Evolutionary conservation across 768 basidiomycete species (phyloP).

Genomic region (Cyclocybe aegerita): DNA sequence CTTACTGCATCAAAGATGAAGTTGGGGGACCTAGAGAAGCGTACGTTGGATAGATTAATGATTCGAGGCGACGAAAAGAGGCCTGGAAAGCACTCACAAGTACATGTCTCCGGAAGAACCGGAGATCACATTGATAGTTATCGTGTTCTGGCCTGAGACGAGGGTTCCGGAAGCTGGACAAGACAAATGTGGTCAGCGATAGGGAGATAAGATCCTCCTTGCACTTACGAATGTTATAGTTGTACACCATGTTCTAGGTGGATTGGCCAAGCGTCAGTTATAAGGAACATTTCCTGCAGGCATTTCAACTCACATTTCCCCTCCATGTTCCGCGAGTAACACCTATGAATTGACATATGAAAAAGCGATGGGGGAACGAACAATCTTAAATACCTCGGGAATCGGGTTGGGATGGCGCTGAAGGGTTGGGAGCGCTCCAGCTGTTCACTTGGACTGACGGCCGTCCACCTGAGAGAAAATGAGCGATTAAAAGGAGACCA

Average conservation of each 20-base stretch:
- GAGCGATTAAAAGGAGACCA: neutral
- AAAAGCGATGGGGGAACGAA: neutral
- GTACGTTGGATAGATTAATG: neutral
- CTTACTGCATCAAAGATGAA: constrained; percentile 30
- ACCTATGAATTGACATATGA: constrained; percentile 13
- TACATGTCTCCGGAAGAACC: constrained; percentile 31
- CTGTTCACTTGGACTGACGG: constrained; percentile 30
- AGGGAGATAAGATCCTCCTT: neutral
- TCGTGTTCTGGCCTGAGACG: constrained; percentile 26
- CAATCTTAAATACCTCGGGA: constrained; percentile 20
- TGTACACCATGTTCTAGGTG: constrained; percentile 32
- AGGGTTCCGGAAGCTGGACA: constrained; percentile 28
- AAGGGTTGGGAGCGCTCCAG: constrained; percentile 29
- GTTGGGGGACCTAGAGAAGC: constrained; percentile 26
- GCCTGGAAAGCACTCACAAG: constrained; percentile 23
- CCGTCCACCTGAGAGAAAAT: constrained; percentile 24
- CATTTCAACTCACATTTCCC: constrained; percentile 28
- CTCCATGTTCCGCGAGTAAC: constrained; percentile 37
- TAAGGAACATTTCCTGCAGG: neutral
- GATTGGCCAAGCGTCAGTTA: neutral
- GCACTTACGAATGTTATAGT: constrained; percentile 31
- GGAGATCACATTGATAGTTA: constrained; percentile 33
- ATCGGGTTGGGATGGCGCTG: constrained; percentile 30
- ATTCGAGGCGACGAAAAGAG: neutral
- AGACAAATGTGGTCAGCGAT: neutral